Conservation (phyloP, 192 early-diverging fungal genomes). For the Gaertneriomyces sp. region DNA sequence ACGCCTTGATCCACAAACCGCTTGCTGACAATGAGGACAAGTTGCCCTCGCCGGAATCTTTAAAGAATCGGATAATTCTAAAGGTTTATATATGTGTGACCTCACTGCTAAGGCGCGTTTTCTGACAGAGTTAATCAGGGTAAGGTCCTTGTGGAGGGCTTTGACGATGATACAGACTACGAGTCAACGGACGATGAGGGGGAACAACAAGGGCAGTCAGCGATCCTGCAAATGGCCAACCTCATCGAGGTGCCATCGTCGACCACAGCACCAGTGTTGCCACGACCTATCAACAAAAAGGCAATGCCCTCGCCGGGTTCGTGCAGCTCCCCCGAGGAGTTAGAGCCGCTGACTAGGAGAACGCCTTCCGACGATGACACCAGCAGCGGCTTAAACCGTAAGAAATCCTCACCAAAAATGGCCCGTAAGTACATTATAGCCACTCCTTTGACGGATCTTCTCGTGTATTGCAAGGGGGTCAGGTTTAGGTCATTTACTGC, state of each 20-base stretch:
- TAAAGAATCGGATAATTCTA: slow-evolving; percentile 69
- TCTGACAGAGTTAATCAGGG: slow-evolving; percentile 4
- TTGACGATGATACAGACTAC: slow-evolving; percentile 33
- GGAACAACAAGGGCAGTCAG: neutral
- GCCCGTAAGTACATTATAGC: slow-evolving; percentile 30
- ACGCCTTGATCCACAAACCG: slow-evolving; percentile 54
- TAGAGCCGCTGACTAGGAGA: slow-evolving; percentile 1
- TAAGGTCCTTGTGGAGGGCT: slow-evolving; percentile 18
- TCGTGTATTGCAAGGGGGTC: slow-evolving; percentile 43
- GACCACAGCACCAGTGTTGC: slow-evolving; percentile 3
- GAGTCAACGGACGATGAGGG: slow-evolving; percentile 33
- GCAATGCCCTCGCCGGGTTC: neutral
- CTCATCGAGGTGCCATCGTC: neutral
- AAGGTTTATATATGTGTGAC: slow-evolving; percentile 46
- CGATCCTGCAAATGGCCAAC: neutral
- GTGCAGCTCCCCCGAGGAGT: neutral
- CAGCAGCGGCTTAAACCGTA: neutral
- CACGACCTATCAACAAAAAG: slow-evolving; percentile 1
- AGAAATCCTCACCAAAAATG: slow-evolving; percentile 20
- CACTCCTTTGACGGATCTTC: slow-evolving; percentile 35
- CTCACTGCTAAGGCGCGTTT: too few relatives aligned
- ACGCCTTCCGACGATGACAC: slow-evolving; percentile 14
- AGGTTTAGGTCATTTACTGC: slow-evolving; percentile 31
- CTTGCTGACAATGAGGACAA: slow-evolving; percentile 32
- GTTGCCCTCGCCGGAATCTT: slow-evolving; percentile 69